Base-by-base conservation (phyloP, 129 eudicot species). In the Logfia minima region DNA sequence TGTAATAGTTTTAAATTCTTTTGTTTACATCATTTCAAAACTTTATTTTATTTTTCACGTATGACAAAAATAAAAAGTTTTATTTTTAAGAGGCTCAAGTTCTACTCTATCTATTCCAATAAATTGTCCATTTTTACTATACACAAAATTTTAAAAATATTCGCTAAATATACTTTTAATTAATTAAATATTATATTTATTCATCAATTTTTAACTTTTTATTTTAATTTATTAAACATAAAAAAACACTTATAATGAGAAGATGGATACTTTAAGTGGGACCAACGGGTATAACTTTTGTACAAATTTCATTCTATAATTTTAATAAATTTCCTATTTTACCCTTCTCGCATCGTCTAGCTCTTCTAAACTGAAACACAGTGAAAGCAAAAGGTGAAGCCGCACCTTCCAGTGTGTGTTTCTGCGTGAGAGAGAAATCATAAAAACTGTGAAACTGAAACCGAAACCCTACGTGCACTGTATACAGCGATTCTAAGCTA, bases 331-430 rank as follows among this genome's bases (percentile, higher is more conserved):
- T 77, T 58, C 81, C 83, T 66, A 78, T 73, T 83, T 78, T 83
- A 73, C 74, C 79, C 86, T 51, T 78, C 61, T 52, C 73, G 73
- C 34, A 78, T 71, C 76, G 55, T 82, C 82, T 82, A 29, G 79
- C 86, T 78, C 86, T 62, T 73, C 82, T 29, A 77, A 77, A 72
- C 59, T 52, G 32, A 68, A 37, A 68, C 72, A 70, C 74, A 76
- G 60, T 72, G 73, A 78, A 74, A 78, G 17, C 37, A 65, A 52
- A 71, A 55, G 59, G 69, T 73, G 37, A 61, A 70, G 17, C 74
- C 75, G 7, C 84, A 74, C 80, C 79, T 80, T 74, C 71, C 64
- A 74, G 13, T 72, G 83, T 8, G 83, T 79, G 83, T 8, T 71
- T 53, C 73, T 72, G 60, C 66, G 80, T 74, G 84, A 55, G 75